Evolutionary conservation across 257 asterid species (phyloP).

Genomic region (Nicotiana undulata): DNA sequence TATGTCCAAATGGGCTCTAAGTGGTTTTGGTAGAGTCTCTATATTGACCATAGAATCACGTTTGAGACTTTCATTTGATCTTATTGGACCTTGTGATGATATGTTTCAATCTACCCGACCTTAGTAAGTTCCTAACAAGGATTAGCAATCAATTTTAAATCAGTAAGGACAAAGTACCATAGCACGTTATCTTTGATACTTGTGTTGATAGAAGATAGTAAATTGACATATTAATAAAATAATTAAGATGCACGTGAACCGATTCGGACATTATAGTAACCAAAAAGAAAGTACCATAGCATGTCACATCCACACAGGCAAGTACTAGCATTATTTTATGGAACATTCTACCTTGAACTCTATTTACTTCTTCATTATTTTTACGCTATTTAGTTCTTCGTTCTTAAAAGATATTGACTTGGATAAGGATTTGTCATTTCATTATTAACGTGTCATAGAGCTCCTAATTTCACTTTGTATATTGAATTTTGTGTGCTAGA

Average conservation of each 20-base stretch:
- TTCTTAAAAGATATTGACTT: not conserved
- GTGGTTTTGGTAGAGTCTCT: no score
- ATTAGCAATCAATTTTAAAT: not conserved
- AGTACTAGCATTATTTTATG: no score
- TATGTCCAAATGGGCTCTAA: no score
- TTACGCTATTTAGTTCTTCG: no score
- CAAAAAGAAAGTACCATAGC: no score
- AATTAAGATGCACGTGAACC: not conserved
- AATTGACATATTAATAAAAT: no score
- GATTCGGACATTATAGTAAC: no score
- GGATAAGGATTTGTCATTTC: not conserved
- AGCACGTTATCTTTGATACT: no score
- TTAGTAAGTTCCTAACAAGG: not conserved
- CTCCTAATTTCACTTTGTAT: not conserved
- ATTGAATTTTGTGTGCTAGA: not conserved
- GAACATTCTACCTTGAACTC: not conserved
- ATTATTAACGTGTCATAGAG: not conserved
- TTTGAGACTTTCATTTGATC: no score
- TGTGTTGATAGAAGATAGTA: no score
- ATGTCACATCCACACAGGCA: no score
- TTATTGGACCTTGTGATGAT: not conserved
- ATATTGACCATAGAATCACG: no score
- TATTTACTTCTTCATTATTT: not conserved
- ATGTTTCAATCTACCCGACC: not conserved
- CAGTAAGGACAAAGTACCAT: not conserved